phyloP scores from a whole-genome alignment of 176 grass and related monocot genomes.

The Tuctoria greenei region DNA sequence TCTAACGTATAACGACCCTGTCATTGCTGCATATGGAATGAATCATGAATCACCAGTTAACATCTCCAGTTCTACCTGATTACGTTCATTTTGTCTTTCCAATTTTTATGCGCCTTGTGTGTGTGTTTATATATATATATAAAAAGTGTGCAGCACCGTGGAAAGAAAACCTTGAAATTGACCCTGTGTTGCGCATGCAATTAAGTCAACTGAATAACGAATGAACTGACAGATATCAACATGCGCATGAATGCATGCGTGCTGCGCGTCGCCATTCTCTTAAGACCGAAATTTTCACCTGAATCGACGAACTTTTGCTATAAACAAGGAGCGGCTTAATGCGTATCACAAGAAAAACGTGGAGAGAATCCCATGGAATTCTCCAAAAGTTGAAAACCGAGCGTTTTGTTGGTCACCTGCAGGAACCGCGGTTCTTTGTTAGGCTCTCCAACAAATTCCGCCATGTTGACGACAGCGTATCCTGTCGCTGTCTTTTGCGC shows the following conservation, averaged over 20 bases:
- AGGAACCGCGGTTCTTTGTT: background rate
- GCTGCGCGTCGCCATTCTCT: background rate
- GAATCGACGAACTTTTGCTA: background rate
- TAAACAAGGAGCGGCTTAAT: background rate
- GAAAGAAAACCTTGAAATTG: background rate
- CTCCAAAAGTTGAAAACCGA: background rate
- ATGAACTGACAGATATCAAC: background rate
- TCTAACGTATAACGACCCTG: too few relatives aligned
- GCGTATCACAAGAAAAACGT: background rate
- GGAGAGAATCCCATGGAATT: background rate
- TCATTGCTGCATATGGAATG: too few relatives aligned
- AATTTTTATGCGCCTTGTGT: too few relatives aligned
- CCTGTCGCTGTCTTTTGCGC: background rate
- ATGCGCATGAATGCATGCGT: background rate
- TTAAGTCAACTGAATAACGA: background rate
- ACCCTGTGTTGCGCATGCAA: background rate
- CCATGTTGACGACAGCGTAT: background rate
- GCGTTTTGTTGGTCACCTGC: background rate
- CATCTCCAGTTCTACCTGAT: too few relatives aligned
- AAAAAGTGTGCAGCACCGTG: too few relatives aligned
- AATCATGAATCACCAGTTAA: too few relatives aligned
- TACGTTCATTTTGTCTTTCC: too few relatives aligned
- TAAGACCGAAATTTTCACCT: background rate
- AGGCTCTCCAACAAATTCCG: background rate
- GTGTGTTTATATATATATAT: too few relatives aligned